Evolutionary conservation across 2,329 filamentous ascomycete species (phyloP), one percentile per base, ranked within the genome.

Genomic region (Fusarium cyanostomum): DNA sequence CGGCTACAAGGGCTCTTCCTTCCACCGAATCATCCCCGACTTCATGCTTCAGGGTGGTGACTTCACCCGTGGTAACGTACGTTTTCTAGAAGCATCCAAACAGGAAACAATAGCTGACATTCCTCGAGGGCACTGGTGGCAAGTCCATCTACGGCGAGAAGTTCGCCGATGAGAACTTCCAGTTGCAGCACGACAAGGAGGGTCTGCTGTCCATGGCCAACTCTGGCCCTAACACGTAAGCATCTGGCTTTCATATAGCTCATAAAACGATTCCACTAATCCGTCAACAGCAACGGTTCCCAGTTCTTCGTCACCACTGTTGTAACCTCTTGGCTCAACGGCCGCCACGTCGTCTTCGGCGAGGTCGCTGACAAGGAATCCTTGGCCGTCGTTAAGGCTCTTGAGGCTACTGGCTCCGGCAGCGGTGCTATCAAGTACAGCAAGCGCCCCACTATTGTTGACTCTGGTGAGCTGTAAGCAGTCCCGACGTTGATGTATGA

Each of bases 221-320:
- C 81, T 91, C 93, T 72, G 93, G 93, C 71, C 90, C 91, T 76
- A 96, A 98, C 90, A 98, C 94, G 87, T 89, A 83, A 79, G 85
- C 11, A 12, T 8, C 7, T 12, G n/a, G 4, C 18, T 4, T 5
- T 10, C 11, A 7, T 10, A 2, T 18, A 18, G 13, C 4, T 3
- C 11, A 28, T 11, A 0, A n/a, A 16, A 26, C 33, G 9, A 18
- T n/a, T 7, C 15, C 21, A 45, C 52, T 63, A 30, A 44, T 71
- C 70, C 37, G 72, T 45, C 82, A 15, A 80, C 64, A 97, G 95
- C 79, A 99, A 99, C 82, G 95, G 95, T 73, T 96, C 92, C 48
- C 94, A 98, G 80, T 98, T 98, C 86, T 98, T 98, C 85, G 83
- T 98, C 77, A 98, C 94, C 73, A 98, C 94, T 54, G 92, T 96